Conservation (phyloP, 169 alveolate genomes). For the Cryptosporidium andersoni region DNA sequence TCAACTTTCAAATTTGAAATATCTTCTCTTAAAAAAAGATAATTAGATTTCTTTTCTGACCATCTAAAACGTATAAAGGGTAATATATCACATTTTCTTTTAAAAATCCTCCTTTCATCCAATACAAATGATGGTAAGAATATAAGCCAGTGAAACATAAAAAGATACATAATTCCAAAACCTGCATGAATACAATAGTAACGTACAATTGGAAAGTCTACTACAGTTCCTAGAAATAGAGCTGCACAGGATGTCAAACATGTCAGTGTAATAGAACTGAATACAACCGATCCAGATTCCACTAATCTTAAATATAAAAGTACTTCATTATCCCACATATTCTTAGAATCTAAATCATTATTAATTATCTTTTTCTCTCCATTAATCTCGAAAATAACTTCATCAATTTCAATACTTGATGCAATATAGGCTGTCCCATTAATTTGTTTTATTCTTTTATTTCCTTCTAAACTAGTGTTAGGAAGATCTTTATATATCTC, state of each 20-base stretch:
- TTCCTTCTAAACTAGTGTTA: no score
- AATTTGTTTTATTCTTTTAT: no score
- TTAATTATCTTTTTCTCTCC: neutral
- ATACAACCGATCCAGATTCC: slow-evolving; percentile 60
- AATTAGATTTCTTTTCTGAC: slow-evolving; percentile 11
- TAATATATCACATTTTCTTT: slow-evolving; percentile 44
- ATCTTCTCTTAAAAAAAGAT: slow-evolving; percentile 16
- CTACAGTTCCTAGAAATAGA: slow-evolving; percentile 56
- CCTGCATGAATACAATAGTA: slow-evolving; percentile 70
- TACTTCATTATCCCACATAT: slow-evolving; percentile 64
- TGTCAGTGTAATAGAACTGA: slow-evolving; percentile 61
- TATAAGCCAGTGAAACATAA: slow-evolving; percentile 55
- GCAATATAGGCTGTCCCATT: no score
- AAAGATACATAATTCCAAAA: slow-evolving; percentile 54
- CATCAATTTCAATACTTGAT: neutral
- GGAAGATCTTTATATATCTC: no score
- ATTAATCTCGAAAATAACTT: neutral
- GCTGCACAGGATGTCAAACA: slow-evolving; percentile 69
- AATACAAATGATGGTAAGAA: slow-evolving; percentile 56
- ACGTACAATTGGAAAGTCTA: slow-evolving; percentile 61
- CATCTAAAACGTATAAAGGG: slow-evolving; percentile 32
- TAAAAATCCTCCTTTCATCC: slow-evolving; percentile 51
- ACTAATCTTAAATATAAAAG: slow-evolving; percentile 54
- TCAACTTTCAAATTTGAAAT: neutral
- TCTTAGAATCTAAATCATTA: neutral